Percentiles rank a stretch among this genome's conserved stretches.
phyloP scores from a whole-genome alignment of 1,139 yeast species.

The Hemisphaericaspora subhashii region DNA sequence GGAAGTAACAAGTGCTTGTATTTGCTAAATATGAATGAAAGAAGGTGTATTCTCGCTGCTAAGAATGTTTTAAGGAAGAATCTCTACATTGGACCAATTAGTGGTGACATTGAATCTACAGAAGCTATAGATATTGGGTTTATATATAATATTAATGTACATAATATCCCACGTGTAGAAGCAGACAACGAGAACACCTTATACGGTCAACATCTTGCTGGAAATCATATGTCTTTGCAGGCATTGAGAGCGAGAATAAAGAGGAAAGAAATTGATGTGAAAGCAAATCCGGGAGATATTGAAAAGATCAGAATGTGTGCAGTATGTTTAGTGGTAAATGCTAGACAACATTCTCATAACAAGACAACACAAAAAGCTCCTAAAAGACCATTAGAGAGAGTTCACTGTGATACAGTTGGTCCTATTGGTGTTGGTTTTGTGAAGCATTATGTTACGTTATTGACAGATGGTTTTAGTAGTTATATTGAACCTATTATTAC shows the following conservation, averaged over 20 bases:
- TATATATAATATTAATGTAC: too few relatives aligned
- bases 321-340: not conserved
- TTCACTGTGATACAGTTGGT: conserved; percentile 3
- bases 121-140: not conserved
- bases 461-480: conserved; percentile 1
- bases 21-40: not conserved
- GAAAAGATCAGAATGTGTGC: not conserved
- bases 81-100: not conserved
- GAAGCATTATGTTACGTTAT: not conserved
- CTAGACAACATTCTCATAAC: not conserved
- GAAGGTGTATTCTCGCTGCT: not conserved
- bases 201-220: not conserved
- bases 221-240: not conserved
- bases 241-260: not conserved
- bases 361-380: not conserved
- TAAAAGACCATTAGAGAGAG: not conserved
- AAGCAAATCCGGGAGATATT: not conserved
- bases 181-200: not conserved
- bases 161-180: not conserved
- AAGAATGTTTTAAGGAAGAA: too few relatives aligned
- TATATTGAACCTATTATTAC: not conserved
- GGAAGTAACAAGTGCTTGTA: not conserved
- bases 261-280: not conserved
- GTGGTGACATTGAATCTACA: not conserved
- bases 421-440: not conserved